Evolutionary conservation across 768 basidiomycete genomes (phyloP), one percentile per base, ranked within the genome.

Genomic region (Strobilomyces dryophilus): DNA sequence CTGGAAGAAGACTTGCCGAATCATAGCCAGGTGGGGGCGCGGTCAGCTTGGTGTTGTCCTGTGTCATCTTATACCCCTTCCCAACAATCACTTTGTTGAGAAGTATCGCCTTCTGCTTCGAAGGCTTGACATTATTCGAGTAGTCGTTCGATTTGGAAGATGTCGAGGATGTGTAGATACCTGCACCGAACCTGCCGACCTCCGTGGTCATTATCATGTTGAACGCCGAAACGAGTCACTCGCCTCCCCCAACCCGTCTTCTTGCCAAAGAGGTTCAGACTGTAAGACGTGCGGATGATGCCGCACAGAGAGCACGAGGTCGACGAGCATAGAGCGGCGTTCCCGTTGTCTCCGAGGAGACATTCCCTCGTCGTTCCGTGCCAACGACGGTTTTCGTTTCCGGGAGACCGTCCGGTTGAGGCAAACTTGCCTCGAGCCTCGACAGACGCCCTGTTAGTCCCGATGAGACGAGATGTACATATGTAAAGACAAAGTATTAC

Each of bases 61-160:
- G 77, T 27, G 77, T 74, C 71, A 86, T 71, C 66, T 87, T 89
- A 60, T 76, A 81, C 5, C 84, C 85, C 59, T 80, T 84, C 26
- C 85, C 85, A 21, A 86, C 85, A 14, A 87, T 72, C 18, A 88
- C 85, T 61, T 87, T 87, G 68, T 86, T 87, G 49, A 88, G 69
- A n/a, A 88, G 74, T 36, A 88, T 84, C 0, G 82, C 81, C 58
- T 85, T 85, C 56, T 80, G 66, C 17, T 67, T 65, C 0, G 82
- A 85, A 40, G 75, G 69, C 54, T 76, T 78, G 48, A 77, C 73
- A 54, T 84, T 85, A 47, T 71, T 73, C 11, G 84, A 84, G 62
- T 88, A 88, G 66, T 88, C 85, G 54, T 86, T 82, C 17, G 85
- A 84, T 78, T 87, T 87, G 8, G 85, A 87, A n/a, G 86, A 86